Base-by-base conservation (phyloP, 179 eudicot genomes). In the Actinidia arguta region DNA sequence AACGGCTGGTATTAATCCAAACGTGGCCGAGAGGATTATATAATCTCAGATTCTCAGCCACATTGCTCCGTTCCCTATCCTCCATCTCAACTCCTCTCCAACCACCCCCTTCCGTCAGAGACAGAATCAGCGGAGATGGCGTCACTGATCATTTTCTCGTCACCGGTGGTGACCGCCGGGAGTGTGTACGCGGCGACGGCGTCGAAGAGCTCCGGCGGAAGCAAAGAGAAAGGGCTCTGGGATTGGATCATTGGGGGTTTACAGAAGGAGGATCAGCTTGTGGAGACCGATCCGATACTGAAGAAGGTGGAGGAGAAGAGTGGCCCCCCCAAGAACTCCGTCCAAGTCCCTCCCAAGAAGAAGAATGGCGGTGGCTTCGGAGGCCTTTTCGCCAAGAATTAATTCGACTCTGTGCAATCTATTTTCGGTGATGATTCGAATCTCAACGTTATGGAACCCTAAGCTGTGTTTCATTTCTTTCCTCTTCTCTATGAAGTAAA, bases 211-310 rank as follows among this genome's bases (percentile, higher is more conserved):
- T 70, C 90, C 1, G 86, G 87, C 17, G 88, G 85, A 6, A 79
- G 88, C 22, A 90, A 93, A 80, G 96, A 95, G 87, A 89, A 93
- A 75, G 78, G 95, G 67, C 72, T 91, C 11, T 27, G 89, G 42
- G 98, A 95, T 47, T 93, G 86, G 84, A 72, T 95, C 5, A 78
- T 91, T 1, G 97, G 96, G 52, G 89, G 85, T 4, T 10, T 95
- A 62, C 66, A 84, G 63, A 95, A 95, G 81, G 78, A 90, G 47
- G 97, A 92, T 54, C 98, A 94, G 85, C 76, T 95, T 22, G 82
- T 84, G 58, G 98, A 95, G 83, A 91, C 94, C 66, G 98, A 93
- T 81, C 97, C 98, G 0, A 84, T 93, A 71, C 92, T 95, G 52
- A 78, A 90, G 80, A 90, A 88, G 89, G 93, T 89, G 77, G 98